A percentile compares a stretch with the other conserved stretches of the same genome.
These are phyloP conservation scores for Penicillium sp. DNA, from an alignment of 2,329 filamentous ascomycete genomes.

Conservation along the genomic window DNA sequence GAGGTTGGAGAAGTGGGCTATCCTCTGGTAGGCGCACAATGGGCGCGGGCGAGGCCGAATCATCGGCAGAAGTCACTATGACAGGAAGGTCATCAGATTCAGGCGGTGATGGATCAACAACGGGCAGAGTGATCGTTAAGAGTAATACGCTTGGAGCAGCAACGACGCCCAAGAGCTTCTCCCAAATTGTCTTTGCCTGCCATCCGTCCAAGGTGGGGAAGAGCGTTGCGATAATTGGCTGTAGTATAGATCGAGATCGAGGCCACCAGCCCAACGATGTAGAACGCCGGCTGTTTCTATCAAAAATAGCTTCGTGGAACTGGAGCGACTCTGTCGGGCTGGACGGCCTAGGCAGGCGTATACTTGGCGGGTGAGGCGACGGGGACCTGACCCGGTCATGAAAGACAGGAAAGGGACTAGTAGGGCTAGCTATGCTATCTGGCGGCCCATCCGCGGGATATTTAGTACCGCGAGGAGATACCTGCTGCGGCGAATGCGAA, in stretches of 20 bases:
- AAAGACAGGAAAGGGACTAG: slow-evolving; percentile 71
- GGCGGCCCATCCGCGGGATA: slow-evolving; percentile 17
- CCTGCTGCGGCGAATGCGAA: slow-evolving; percentile 30
- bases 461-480: slow-evolving; percentile 37
- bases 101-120: slow-evolving; percentile 73
- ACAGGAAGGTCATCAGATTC: slow-evolving; percentile 51
- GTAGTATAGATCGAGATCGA: slow-evolving; percentile 70
- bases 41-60: slow-evolving; percentile 27
- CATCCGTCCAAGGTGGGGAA: slow-evolving; percentile 88
- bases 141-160: slow-evolving; percentile 91
- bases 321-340: slow-evolving; percentile 40
- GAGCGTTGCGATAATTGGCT: slow-evolving; percentile 72
- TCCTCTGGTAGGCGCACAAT: slow-evolving; percentile 43
- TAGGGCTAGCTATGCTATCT: slow-evolving; percentile 40
- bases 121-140: slow-evolving; percentile 86
- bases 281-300: slow-evolving; percentile 44
- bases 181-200: slow-evolving; percentile 81
- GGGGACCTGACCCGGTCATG: slow-evolving; percentile 60
- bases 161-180: slow-evolving; percentile 78
- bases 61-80: slow-evolving; percentile 30
- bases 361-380: slow-evolving; percentile 58
- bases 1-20: slow-evolving; percentile 37
- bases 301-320: slow-evolving; percentile 37
- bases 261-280: slow-evolving; percentile 77
- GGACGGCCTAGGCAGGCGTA: slow-evolving; percentile 58